Base-by-base conservation (phyloP, 495 filamentous ascomycete species). In the Tuber magnatum region DNA sequence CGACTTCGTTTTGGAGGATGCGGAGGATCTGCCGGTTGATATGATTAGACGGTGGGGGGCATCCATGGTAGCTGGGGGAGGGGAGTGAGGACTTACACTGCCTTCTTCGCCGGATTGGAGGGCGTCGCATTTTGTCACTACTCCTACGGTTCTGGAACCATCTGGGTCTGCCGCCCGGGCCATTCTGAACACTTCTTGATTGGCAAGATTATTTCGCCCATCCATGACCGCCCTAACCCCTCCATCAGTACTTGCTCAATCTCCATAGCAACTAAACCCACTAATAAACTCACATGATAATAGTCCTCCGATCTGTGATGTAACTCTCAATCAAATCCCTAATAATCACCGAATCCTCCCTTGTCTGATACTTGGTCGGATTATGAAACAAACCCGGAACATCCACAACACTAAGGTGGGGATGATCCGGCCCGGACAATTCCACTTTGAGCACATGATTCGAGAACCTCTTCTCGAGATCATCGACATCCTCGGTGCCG, bases 371-470 rank as follows among this genome's bases (percentile, higher is more conserved):
- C 32, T 77, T 84, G 3, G 83, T 85, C 0, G 83, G 74, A 75
- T 74, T 86, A 32, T 84, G 82, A 76, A 89, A 87, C 14, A 88
- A 79, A 0, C 88, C 88, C 1, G 88, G 88, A 51, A 89, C 84
- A 79, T 89, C 88, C 61, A 89, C 83, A 48, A 89, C 82, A 68
- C 84, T 88, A 44, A 89, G 83, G 69, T 87, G 85, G 14, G 83
- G 78, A 35, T 87, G 82, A 3, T 85, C 77, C 3, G 87, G 87
- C 0, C 88, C 87, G 12, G 81, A 85, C 14, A 89, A 75, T 72
- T 88, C 87, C 4, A 89, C 82, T 44, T 84, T 85, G 35, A 89
- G 82, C 9, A 88, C 83, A 74, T 88, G 84, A 32, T 85, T 83
- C 0, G 85, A 86, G 72, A 89, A 85, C 43, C 39, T 75, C 18